Conservation (phyloP, 352 stramenopile genomes). For the Pythium rishiriense region DNA sequence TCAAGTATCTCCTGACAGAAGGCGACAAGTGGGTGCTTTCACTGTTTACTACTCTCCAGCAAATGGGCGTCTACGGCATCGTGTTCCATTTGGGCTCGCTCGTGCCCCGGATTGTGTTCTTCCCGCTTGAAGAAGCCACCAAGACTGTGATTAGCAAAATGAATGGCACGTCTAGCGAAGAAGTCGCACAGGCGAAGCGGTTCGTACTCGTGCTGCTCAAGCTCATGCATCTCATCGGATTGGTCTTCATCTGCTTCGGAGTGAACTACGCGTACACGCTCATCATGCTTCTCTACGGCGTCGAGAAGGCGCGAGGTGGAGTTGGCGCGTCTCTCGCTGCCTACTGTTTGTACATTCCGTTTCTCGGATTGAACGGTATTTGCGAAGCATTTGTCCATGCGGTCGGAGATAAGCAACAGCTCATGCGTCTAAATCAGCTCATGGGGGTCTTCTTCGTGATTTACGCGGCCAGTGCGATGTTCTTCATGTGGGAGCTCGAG, state of each 20-base stretch:
- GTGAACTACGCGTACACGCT: constrained; percentile 80
- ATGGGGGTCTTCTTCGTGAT: constrained; percentile 81
- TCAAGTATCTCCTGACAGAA: constrained; percentile 98
- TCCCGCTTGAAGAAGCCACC: constrained; percentile 96
- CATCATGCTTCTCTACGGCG: constrained; percentile 77
- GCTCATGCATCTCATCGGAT: constrained; percentile 77
- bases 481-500: constrained; percentile 64
- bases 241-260: constrained; percentile 87
- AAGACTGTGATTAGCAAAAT: constrained; percentile 95
- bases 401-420: constrained; percentile 58
- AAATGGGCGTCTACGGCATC: constrained; percentile 97
- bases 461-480: constrained; percentile 57
- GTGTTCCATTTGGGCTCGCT: constrained; percentile 95
- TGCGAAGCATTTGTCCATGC: constrained; percentile 96
- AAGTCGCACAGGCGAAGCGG: constrained; percentile 35
- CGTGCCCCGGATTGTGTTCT: constrained; percentile 93
- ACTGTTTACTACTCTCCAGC: constrained; percentile 85
- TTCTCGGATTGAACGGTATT: constrained; percentile 95
- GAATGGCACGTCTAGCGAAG: constrained; percentile 32
- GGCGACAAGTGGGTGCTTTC: constrained; percentile 96
- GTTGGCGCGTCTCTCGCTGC: constrained; percentile 57
- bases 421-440: constrained; percentile 82
- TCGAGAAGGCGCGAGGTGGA: constrained; percentile 59
- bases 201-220: constrained; percentile 83
- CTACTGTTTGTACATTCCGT: constrained; percentile 95